These are phyloP conservation scores for Beauveria caledonica DNA, from an alignment of 2,329 filamentous ascomycete genomes.

Conservation along the genomic window DNA sequence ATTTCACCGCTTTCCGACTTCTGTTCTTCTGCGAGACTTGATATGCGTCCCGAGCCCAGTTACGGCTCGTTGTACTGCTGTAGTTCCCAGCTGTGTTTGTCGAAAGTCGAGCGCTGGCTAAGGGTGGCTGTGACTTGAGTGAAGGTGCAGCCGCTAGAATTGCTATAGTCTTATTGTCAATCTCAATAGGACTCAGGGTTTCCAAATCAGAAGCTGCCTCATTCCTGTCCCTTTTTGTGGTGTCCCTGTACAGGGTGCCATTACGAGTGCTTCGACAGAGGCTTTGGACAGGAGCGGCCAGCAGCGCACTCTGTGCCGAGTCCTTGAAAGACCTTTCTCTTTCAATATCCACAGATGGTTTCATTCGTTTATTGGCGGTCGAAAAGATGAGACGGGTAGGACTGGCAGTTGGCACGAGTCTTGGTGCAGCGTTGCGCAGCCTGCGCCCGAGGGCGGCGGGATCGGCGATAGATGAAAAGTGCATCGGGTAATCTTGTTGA, in stretches of 20 bases:
- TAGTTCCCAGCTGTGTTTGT: too few species aligned
- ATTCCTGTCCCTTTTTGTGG: background rate
- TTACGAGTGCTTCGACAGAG: too few species aligned
- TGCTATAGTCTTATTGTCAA: constrained; percentile 24
- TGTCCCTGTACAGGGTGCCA: background rate
- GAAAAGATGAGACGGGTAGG: background rate
- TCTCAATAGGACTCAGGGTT: background rate
- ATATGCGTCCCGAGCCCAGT: background rate
- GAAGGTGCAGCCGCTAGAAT: constrained; percentile 30
- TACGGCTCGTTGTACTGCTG: background rate
- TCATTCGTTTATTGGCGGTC: background rate
- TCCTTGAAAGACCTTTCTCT: background rate
- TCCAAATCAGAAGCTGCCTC: background rate
- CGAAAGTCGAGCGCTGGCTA: constrained; percentile 14
- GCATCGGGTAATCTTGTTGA: background rate
- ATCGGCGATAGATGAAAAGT: background rate
- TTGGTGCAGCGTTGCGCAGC: background rate
- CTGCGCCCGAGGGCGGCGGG: background rate
- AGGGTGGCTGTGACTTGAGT: constrained; percentile 23
- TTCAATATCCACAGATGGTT: background rate
- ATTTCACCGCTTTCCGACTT: background rate
- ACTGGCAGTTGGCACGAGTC: background rate
- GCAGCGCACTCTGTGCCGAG: too few species aligned
- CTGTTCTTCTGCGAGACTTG: background rate
- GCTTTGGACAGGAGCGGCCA: background rate